Evolutionary conservation across 164 flowering plant genomes (phyloP), one percentile per base, ranked within the genome.

Genomic region (Sedum album): DNA sequence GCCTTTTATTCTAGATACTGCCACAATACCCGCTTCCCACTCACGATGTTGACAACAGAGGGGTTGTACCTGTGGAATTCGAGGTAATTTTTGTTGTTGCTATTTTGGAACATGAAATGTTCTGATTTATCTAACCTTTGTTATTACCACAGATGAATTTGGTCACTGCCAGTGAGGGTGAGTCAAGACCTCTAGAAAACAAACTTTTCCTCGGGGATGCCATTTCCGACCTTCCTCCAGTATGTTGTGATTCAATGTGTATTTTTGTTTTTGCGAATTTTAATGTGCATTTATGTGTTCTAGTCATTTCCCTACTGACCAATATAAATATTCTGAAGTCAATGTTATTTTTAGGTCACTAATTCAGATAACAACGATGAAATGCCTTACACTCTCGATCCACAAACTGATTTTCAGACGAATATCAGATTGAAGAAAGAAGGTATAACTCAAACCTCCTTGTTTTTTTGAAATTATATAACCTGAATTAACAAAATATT

Each of bases 1-100:
- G 8, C 68, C 72, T 33, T 6, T 0, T 41, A 30, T 66, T 77
- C 74, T 83, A 92, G 94, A 83, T 67, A 2, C 51, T 94, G 26
- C 97, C 99, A 0, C 92, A 75, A 23, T 94, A 71, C 69, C 93
- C 98, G 0, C 73, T 87, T 6, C 98, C 98, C 7, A 87, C 96
- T 0, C 98, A 94, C 73, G 83, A 87, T 21, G 91, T 88, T 13
- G 76, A 80, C 23, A 74, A 69, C 0, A 76, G 90, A 15, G 96
- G 97, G 1, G 74, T 69, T 11, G 9, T 68, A 31, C 91, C 97
- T 0, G 18, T 3, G 7, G 82, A 83, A 42, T 93, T 91, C 75
- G 91, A 89, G 88, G 97, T 93, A 82, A 46, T 15, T 0, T 0
- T 36, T 30, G 0, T 30, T 44, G 0, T 4, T 4, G 65, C 39